A percentile compares a stretch with the other conserved stretches of the same genome.
Conservation (phyloP, 2,329 filamentous ascomycete species). For the Colletotrichum theobromicola region DNA sequence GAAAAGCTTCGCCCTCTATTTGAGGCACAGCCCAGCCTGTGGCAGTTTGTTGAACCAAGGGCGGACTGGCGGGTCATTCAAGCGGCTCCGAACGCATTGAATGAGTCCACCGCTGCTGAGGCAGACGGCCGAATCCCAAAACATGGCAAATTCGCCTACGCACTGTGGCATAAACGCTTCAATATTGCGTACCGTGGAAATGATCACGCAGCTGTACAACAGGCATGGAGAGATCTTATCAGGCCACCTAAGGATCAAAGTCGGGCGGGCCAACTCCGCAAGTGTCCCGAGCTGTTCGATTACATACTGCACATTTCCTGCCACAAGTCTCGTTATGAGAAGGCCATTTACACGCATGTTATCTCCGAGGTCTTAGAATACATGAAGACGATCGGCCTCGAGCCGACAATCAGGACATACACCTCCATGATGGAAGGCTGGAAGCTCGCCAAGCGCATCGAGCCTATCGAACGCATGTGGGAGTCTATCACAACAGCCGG, state of each 20-base stretch:
- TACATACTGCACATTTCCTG: conserved; percentile 47
- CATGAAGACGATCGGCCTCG: conserved; percentile 53
- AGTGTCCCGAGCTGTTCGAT: conserved; percentile 40
- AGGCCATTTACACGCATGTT: neutral
- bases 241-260: conserved; percentile 27
- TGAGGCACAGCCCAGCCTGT: neutral
- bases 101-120: neutral
- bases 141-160: conserved; percentile 7
- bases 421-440: conserved; percentile 77
- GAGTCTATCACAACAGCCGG: conserved; percentile 61
- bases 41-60: conserved; percentile 14
- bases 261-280: conserved; percentile 32
- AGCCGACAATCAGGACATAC: conserved; percentile 71
- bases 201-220: neutral
- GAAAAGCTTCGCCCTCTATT: conserved; percentile 6
- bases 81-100: neutral
- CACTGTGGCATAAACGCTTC: conserved; percentile 18
- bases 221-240: conserved; percentile 36
- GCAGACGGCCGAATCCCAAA: too few relatives aligned
- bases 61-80: conserved; percentile 12
- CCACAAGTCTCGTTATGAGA: conserved; percentile 6
- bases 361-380: conserved; percentile 38
- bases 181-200: conserved; percentile 1
- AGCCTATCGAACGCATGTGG: conserved; percentile 73
- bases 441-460: conserved; percentile 60